Evolutionary conservation across 2,329 filamentous ascomycete species (phyloP).

Genomic region (Calonectria ilicicola): DNA sequence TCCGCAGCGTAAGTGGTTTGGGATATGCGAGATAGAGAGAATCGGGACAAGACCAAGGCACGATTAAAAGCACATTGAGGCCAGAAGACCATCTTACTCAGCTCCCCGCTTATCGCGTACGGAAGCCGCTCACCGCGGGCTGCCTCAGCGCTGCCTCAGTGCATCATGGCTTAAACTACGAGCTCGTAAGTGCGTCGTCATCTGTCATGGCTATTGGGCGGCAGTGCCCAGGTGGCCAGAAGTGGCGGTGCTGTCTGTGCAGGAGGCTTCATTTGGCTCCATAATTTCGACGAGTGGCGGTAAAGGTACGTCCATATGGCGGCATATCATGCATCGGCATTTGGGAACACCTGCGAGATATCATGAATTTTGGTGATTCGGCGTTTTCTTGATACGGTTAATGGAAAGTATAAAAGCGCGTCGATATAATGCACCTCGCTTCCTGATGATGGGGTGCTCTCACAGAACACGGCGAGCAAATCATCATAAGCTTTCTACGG

Average conservation of each 20-base stretch:
- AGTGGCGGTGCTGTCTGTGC: constrained; percentile 21
- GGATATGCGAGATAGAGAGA: background rate
- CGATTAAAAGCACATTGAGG: background rate
- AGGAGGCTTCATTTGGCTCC: constrained; percentile 1
- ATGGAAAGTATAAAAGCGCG: background rate
- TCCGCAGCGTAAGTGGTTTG: background rate
- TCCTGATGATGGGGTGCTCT: background rate
- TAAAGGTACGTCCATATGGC: background rate
- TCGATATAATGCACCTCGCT: background rate
- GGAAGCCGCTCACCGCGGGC: background rate
- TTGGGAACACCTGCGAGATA: background rate
- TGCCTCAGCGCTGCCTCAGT: constrained; percentile 18
- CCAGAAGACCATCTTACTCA: constrained; percentile 23
- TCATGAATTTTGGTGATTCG: background rate
- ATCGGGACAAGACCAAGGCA: background rate
- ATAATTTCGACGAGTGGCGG: constrained; percentile 8
- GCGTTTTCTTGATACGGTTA: background rate
- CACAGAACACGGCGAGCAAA: background rate
- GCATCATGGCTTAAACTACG: constrained; percentile 1
- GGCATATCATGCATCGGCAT: background rate
- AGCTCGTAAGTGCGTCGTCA: constrained; percentile 21
- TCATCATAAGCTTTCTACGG: background rate
- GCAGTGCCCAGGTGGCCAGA: background rate
- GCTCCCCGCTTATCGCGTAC: constrained; percentile 15
- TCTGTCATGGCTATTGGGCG: constrained; percentile 13